phyloP scores from a whole-genome alignment of 1,284 basidiomycete species.

The Vanrija humicola region DNA sequence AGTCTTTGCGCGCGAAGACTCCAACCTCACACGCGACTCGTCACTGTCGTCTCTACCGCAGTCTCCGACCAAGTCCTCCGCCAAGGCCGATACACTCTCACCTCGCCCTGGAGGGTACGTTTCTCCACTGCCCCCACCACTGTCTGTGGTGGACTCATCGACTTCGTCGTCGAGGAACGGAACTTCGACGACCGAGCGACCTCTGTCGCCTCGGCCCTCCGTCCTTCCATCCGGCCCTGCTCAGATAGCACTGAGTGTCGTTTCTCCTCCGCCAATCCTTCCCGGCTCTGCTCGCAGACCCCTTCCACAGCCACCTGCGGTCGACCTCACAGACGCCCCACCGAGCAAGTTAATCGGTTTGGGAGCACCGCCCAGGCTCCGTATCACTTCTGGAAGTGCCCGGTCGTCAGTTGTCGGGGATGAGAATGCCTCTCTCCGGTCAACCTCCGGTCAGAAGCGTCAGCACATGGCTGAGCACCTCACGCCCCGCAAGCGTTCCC shows the following conservation, averaged over 20 bases:
- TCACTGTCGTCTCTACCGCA: constrained; percentile 2
- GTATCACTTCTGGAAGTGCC: constrained; percentile 35
- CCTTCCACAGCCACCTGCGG: too few species aligned
- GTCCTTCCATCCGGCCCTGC: too few species aligned
- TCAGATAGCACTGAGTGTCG: too few species aligned
- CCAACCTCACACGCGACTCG: constrained; percentile 7
- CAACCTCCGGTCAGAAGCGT: constrained; percentile 23
- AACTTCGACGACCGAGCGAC: too few species aligned
- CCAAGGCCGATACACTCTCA: not conserved
- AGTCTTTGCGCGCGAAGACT: not conserved
- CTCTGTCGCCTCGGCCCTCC: too few species aligned
- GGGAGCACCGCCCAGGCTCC: constrained; percentile 32
- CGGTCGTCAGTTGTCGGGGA: constrained; percentile 10
- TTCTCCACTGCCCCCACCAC: constrained; percentile 9
- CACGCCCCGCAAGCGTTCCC: constrained; percentile 38
- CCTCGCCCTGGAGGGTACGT: constrained; percentile 6
- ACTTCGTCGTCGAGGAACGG: too few species aligned
- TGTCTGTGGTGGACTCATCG: not conserved
- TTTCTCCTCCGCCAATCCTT: too few species aligned
- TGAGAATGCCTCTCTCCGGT: constrained; percentile 17
- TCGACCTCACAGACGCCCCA: too few species aligned
- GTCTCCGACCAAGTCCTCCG: constrained; percentile 3
- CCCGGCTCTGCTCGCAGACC: too few species aligned
- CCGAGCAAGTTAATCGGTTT: constrained; percentile 8
- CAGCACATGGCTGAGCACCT: constrained; percentile 37